Conservation (phyloP, 768 basidiomycete genomes). For the Psilocybe cubensis region DNA sequence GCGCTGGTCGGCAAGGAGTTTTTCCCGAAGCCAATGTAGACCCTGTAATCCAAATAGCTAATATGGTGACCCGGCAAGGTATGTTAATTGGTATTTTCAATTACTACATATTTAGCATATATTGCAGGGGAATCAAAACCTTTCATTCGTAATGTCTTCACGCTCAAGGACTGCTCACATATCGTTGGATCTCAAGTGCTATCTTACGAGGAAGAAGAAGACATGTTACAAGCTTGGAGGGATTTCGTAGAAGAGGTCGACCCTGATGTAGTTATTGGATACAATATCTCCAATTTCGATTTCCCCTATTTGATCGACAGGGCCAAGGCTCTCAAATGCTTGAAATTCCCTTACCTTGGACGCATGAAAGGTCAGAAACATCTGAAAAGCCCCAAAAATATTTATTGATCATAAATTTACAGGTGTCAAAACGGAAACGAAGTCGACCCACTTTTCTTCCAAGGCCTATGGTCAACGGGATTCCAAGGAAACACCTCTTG, state of each 20-base stretch:
- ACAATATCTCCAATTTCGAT: constrained; percentile 95
- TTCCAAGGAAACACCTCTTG: constrained; percentile 89
- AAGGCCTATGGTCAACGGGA: constrained; percentile 97
- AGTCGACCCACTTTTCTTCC: constrained; percentile 96
- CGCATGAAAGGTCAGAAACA: constrained; percentile 64
- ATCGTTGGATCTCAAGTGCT: constrained; percentile 99
- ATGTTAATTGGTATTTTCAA: constrained; percentile 14
- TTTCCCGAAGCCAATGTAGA: constrained; percentile 92
- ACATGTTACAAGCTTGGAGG: constrained; percentile 84
- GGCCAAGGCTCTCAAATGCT: constrained; percentile 77
- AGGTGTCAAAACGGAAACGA: constrained; percentile 81
- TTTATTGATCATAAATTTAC: background rate
- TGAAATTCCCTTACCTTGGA: constrained; percentile 75
- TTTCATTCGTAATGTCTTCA: constrained; percentile 96
- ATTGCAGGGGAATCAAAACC: constrained; percentile 83
- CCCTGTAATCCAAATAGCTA: constrained; percentile 98
- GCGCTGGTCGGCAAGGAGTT: constrained; percentile 95
- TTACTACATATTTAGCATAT: background rate
- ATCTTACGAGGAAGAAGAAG: constrained; percentile 72
- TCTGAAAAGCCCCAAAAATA: background rate
- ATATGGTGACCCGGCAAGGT: constrained; percentile 99
- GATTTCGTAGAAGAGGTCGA: constrained; percentile 90
- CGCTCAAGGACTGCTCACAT: constrained; percentile 90
- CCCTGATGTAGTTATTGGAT: constrained; percentile 95
- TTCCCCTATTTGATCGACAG: constrained; percentile 95